Evolutionary conservation across 139 green algal species (phyloP), one percentile per base, ranked within the genome.

Genomic region (Coelastrella sp.): DNA sequence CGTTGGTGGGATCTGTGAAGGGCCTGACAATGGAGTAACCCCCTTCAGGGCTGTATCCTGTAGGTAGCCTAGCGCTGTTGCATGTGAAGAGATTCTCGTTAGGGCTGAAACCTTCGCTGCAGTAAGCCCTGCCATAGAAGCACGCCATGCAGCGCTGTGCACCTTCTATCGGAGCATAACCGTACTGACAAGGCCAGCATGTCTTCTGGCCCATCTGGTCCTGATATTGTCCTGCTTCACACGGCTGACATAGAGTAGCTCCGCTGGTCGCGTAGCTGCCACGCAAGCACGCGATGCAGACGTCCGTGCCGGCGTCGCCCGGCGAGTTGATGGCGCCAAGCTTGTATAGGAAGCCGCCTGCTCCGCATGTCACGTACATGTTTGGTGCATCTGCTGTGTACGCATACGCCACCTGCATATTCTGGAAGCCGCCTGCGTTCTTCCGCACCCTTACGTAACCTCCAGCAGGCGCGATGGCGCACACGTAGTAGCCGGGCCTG

Each of bases 61-160:
- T 19, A 3, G 88, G 88, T 78, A 91, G 73, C 6, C 88, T 82
- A 10, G 58, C 66, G 22, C n/a, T 77, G 71, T 91, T 91, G 73
- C 88, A 91, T 7, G 88, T 91, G 59, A 85, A 91, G 13, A 77
- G 22, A 56, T n/a, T 75, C 20, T 91, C 88, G 64, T 91, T 88
- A 47, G 88, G 88, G 17, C 23, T 78, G 71, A 58, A 91, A 0
- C 88, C 88, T 80, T 91, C 88, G 19, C 68, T 85, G 88, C 88
- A 91, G 88, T 89, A 91, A 5, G 88, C 54, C 5, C 88, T 60
- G 19, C 88, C 88, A 23, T 91, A 91, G 59, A 85, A 91, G 88
- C 88, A 91, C 4, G 17, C 68, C 88, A 91, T 91, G 80, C 88
- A 91, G 22, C 88, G 80, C 80, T 86, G 76, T 22, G 88, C 88